These are phyloP conservation scores for Didymella glomerata DNA, from an alignment of 2,329 filamentous ascomycete species.

Conservation along the genomic window DNA sequence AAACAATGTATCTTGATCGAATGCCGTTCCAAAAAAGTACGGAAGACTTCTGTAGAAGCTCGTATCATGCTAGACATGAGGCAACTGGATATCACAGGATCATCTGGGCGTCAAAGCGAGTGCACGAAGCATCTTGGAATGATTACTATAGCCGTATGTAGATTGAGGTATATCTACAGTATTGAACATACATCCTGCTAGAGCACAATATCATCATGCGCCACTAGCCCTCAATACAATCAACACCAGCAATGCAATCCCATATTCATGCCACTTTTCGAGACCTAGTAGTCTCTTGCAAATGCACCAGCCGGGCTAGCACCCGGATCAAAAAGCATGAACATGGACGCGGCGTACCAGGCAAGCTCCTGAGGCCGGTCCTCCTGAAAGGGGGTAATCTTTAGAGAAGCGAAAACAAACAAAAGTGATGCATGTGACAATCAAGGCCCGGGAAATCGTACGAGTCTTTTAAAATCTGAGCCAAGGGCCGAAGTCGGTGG, in stretches of 20 bases:
- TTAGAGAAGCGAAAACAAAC: slow-evolving; percentile 36
- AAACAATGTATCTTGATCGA: neutral
- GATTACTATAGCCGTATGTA: neutral
- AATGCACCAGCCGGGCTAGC: slow-evolving; percentile 37
- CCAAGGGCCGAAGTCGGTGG: slow-evolving; percentile 5
- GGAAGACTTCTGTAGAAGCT: too few species aligned
- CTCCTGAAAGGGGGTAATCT: slow-evolving; percentile 46
- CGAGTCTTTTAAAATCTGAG: slow-evolving; percentile 12
- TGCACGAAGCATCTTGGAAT: neutral
- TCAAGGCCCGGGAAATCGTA: neutral
- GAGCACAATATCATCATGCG: slow-evolving; percentile 2
- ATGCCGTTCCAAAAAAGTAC: too few species aligned
- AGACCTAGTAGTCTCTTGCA: slow-evolving; percentile 25
- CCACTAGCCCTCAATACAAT: slow-evolving; percentile 3
- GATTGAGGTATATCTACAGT: slow-evolving; percentile 7
- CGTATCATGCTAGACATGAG: neutral
- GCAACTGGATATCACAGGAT: too few species aligned
- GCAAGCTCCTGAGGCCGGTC: slow-evolving; percentile 39
- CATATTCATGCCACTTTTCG: slow-evolving; percentile 24
- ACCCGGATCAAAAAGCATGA: slow-evolving; percentile 42
- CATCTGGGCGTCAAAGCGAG: neutral
- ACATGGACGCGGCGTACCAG: slow-evolving; percentile 36
- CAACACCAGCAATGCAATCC: slow-evolving; percentile 18
- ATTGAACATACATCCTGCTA: slow-evolving; percentile 3
- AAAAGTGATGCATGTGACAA: slow-evolving; percentile 15